Base-by-base conservation (phyloP, 257 asterid species). In the Sherardia arvensis region DNA sequence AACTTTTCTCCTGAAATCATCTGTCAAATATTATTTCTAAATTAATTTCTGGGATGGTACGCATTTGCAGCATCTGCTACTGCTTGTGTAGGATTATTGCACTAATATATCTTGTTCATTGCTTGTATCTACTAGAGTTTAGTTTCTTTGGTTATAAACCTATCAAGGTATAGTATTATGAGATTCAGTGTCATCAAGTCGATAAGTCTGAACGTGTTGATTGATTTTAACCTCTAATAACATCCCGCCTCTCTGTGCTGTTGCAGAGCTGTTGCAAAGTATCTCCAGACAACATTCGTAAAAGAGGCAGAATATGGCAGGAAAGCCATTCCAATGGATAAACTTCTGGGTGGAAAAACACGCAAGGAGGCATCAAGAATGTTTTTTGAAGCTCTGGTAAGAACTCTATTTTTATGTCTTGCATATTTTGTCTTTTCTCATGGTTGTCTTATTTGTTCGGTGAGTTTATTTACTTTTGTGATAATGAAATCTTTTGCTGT, bases 361-460 rank as follows among this genome's bases (percentile, higher is more conserved):
- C 85, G 96, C 71, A 92, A 92, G 85, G 99, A 92, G 79, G 97
- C 99, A 1, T 89, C 96, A 26, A 82, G 99, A 73, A 82, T 92
- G 97, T 92, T 92, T 68, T 92, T 92, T 53, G 99, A 89, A 76
- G 61, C 99, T 71, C 63, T 92, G 99, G 99, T 92, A 87, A 4
- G 78, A 38, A 34, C 38, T 57, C 47, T n/a, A 7, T n/a, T 17
- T 34, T 34, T 11, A 10, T 27, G 34, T 38, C 49, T 2, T 57
- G 12, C 3, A 22, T 32, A 3, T 34, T 8, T 38, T 8, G 17
- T 38, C 4, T 58, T 8, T 51, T 1, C 48, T 22, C 25, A 5
- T 18, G 17, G 29, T 21, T 8, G 15, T 30, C 23, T 32, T 47
- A 7, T 59, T 59, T 34, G 34, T 59, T 59, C 28, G 0, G n/a